phyloP scores from a whole-genome alignment of 306 rosid species.

The Luffa aegyptiaca region DNA sequence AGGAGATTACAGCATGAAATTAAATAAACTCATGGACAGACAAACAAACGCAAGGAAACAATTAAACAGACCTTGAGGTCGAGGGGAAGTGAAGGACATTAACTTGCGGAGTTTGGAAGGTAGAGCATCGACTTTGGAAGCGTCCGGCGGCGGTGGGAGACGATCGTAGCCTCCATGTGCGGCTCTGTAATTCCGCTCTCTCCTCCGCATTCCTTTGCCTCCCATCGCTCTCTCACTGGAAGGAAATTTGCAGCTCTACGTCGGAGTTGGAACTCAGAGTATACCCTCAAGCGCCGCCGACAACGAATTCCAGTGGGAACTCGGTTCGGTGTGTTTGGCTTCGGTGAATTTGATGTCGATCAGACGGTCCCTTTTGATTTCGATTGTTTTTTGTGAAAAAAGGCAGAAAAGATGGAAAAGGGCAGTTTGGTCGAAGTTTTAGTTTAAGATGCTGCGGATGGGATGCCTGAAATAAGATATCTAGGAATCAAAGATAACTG shows the following conservation, averaged over 20 bases:
- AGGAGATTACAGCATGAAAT: not conserved
- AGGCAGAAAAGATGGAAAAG: too few species aligned
- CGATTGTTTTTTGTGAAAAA: not conserved
- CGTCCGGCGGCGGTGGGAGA: conserved; percentile 85
- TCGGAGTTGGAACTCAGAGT: not conserved
- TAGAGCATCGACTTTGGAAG: conserved; percentile 42
- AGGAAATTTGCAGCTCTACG: not conserved
- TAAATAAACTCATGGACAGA: not conserved
- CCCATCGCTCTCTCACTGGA: conserved; percentile 34
- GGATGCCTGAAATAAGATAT: too few species aligned
- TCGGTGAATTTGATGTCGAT: not conserved
- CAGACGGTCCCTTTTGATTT: not conserved
- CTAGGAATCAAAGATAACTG: too few species aligned
- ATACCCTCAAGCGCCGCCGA: not conserved
- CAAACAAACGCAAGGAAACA: not conserved
- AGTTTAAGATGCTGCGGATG: too few species aligned
- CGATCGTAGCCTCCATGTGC: conserved; percentile 64
- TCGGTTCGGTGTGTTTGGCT: not conserved
- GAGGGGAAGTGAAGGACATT: conserved; percentile 38
- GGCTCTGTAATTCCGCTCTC: conserved; percentile 77
- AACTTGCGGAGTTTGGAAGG: conserved; percentile 71
- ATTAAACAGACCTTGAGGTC: conserved; percentile 23
- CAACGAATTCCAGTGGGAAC: not conserved
- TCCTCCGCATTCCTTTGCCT: conserved; percentile 56
- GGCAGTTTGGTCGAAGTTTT: too few species aligned